These are phyloP conservation scores for Claviceps sp. DNA, from an alignment of 2,329 filamentous ascomycete species.

Conservation along the genomic window DNA sequence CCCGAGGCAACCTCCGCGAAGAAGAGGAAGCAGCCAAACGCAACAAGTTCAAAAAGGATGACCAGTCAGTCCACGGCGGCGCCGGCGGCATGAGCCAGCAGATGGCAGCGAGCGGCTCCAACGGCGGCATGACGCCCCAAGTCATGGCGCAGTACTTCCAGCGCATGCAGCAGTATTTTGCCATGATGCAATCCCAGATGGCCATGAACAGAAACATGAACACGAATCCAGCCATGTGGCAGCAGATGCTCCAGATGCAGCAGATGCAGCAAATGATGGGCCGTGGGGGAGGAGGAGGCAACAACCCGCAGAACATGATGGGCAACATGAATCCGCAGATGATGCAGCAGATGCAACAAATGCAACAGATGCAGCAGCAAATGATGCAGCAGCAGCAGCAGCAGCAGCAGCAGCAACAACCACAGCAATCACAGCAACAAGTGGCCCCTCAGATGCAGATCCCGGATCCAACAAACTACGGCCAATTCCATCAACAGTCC, in stretches of 20 bases:
- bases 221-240: conserved; percentile 66
- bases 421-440: conserved; percentile 22
- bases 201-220: conserved; percentile 63
- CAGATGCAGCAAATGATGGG: conserved; percentile 48
- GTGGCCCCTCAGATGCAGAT: conserved; percentile 11
- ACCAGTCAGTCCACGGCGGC: conserved; percentile 17
- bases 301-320: conserved; percentile 25
- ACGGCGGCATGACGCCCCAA: conserved; percentile 76
- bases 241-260: conserved; percentile 66
- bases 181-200: conserved; percentile 89
- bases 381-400: conserved; percentile 35
- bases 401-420: conserved; percentile 15
- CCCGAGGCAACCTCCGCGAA: conserved; percentile 83
- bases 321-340: conserved; percentile 34
- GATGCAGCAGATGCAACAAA: conserved; percentile 43
- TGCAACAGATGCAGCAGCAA: conserved; percentile 24
- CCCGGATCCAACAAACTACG: conserved; percentile 1
- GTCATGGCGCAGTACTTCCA: conserved; percentile 99
- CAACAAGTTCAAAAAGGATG: conserved; percentile 45
- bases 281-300: conserved; percentile 23
- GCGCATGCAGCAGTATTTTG: conserved; percentile 94
- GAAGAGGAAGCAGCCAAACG: conserved; percentile 63
- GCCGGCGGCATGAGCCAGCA: conserved; percentile 24
- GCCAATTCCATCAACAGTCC: conserved; percentile 33
- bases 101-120: conserved; percentile 22